Evolutionary conservation across 1,284 basidiomycete genomes (phyloP).

Genomic region (Butyriboletus appendiculatus): DNA sequence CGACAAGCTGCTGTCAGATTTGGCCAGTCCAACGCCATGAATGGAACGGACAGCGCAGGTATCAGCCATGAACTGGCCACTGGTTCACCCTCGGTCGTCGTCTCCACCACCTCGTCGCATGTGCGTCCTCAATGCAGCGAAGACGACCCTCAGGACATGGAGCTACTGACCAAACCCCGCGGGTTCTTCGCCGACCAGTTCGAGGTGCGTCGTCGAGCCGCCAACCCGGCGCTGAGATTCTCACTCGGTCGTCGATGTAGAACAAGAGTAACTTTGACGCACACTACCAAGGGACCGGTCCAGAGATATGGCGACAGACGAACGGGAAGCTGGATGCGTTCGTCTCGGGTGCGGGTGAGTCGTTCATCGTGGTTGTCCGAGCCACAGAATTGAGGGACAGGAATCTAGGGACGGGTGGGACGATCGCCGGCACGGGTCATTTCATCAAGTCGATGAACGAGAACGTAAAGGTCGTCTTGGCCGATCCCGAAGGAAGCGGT

Average conservation of each 20-base stretch:
- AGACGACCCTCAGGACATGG: constrained; percentile 40
- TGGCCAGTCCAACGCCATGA: constrained; percentile 47
- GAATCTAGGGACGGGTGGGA: constrained; percentile 84
- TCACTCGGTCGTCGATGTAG: constrained; percentile 38
- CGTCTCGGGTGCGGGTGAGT: constrained; percentile 86
- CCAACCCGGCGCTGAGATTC: neutral
- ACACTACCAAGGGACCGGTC: constrained; percentile 89
- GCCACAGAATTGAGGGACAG: neutral
- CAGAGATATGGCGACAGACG: constrained; percentile 95
- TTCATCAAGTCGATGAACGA: constrained; percentile 76
- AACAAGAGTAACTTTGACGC: constrained; percentile 91
- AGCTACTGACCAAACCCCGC: constrained; percentile 51
- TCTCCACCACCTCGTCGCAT: constrained; percentile 53
- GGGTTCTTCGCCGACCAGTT: constrained; percentile 96
- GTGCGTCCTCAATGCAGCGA: constrained; percentile 40
- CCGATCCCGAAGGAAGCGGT: constrained; percentile 95
- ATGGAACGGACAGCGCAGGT: constrained; percentile 28
- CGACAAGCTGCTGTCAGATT: constrained; percentile 75
- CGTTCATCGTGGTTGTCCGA: neutral
- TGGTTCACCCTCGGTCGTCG: constrained; percentile 51
- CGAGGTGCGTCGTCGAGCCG: constrained; percentile 52
- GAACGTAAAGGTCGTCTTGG: constrained; percentile 71
- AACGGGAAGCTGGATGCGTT: constrained; percentile 85
- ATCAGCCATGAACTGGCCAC: constrained; percentile 35
- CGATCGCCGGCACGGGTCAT: constrained; percentile 83